phyloP scores from a whole-genome alignment of 306 rosid species.

The Gillenia trifoliata region DNA sequence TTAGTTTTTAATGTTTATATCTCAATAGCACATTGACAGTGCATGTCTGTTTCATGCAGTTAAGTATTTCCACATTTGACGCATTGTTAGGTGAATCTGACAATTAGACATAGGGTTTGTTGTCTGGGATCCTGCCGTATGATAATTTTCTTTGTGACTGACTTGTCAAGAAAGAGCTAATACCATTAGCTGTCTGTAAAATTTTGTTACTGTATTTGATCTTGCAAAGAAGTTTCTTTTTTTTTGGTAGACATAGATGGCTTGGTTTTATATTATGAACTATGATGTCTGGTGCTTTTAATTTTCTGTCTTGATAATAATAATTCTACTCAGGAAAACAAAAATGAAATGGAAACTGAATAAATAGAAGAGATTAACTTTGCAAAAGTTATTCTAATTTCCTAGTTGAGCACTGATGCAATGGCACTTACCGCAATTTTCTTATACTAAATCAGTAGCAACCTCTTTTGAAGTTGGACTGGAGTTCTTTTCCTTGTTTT shows the following conservation, averaged over 20 bases:
- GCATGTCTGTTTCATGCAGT: not conserved
- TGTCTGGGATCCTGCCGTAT: not conserved
- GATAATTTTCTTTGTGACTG: not conserved
- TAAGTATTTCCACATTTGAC: not conserved
- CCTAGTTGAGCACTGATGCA: not conserved
- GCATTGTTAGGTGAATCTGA: not conserved
- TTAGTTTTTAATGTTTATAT: conserved; percentile 19
- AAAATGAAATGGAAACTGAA: not conserved
- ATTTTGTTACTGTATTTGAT: no score
- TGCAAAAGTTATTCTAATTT: not conserved
- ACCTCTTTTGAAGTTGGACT: not conserved
- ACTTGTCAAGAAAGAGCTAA: not conserved
- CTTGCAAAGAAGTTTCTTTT: not conserved
- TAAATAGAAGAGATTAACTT: not conserved
- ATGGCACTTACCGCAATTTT: not conserved
- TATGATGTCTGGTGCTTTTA: not conserved
- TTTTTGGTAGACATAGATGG: not conserved
- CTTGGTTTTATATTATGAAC: not conserved
- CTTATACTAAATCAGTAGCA: not conserved
- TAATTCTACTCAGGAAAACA: not conserved
- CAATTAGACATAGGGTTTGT: not conserved
- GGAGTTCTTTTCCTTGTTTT: no score
- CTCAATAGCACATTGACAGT: not conserved
- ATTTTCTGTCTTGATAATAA: not conserved
- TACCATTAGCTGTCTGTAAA: not conserved